phyloP scores from a whole-genome alignment of 2,329 filamentous ascomycete genomes.

The Aspergillus puulaauensis region DNA sequence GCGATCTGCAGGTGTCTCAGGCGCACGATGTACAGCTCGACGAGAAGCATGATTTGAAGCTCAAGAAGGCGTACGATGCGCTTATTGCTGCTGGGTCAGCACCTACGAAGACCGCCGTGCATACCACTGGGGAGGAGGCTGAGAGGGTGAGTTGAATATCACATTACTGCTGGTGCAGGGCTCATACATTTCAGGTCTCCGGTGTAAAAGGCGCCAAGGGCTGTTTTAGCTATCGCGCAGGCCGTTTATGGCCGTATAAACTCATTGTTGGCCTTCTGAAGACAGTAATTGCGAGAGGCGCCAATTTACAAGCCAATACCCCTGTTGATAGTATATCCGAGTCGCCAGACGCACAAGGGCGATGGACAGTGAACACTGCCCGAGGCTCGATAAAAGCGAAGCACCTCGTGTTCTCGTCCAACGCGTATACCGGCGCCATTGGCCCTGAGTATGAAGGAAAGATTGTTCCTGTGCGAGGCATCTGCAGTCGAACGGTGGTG shows the following conservation, averaged over 20 bases:
- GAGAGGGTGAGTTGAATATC: neutral
- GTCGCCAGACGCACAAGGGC: neutral
- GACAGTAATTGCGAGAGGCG: slow-evolving; percentile 48
- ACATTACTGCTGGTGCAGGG: too few relatives aligned
- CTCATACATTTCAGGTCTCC: neutral
- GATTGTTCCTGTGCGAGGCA: slow-evolving; percentile 72
- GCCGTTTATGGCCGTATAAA: slow-evolving; percentile 68
- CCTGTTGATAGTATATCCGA: slow-evolving; percentile 35
- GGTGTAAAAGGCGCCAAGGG: slow-evolving; percentile 30
- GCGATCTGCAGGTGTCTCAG: slow-evolving; percentile 42
- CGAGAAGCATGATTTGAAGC: slow-evolving; percentile 21
- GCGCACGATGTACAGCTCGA: slow-evolving; percentile 43
- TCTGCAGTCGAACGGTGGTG: slow-evolving; percentile 33
- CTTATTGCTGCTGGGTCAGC: neutral
- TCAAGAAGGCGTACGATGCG: neutral
- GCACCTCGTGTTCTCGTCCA: slow-evolving; percentile 78
- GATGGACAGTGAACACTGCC: slow-evolving; percentile 46
- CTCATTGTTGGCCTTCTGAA: slow-evolving; percentile 67
- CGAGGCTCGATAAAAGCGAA: slow-evolving; percentile 64
- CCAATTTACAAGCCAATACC: slow-evolving; percentile 57
- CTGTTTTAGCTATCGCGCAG: slow-evolving; percentile 34
- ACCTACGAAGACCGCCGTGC: neutral
- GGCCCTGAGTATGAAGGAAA: slow-evolving; percentile 67
- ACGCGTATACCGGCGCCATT: slow-evolving; percentile 77
- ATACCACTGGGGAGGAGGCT: neutral